Base-by-base conservation (phyloP, 1,284 basidiomycete genomes). In the Cutaneotrichosporon daszewskae region DNA sequence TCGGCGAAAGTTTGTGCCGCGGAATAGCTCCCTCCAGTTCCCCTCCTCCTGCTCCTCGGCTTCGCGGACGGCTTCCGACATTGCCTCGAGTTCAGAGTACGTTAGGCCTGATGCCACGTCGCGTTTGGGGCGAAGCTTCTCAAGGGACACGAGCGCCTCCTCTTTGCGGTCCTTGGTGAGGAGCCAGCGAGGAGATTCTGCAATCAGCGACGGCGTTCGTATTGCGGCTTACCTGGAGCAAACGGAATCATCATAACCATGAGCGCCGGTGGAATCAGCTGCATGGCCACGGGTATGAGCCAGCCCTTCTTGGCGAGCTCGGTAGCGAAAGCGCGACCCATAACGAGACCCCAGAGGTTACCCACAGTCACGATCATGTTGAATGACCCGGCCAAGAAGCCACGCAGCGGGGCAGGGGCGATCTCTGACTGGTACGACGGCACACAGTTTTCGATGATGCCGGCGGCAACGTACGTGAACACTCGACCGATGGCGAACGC, bases 141-240 rank as follows among this genome's bases (percentile, higher is more conserved):
- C 36, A 19, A 60, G 49, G 18, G 27, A 32, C 20, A 46, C 38
- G 16, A 58, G 28, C 14, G 57, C 57, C 5, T 36, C 27, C 9
- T 41, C 53, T 3, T 38, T 18, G 3, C 55, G 53, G 18, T 54
- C 29, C 8, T 12, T 13, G n/a, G n/a, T n/a, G 6, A 59, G 29
- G 22, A 59, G 49, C 55, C 53, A 59, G 13, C 57, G 50, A 1
- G 57, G 57, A 3, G 57, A 59, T 32, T 59, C 57, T 20, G 45
- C 43, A 0, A 35, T 45, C n/a, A n/a, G n/a, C n/a, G n/a, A n/a
- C n/a, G n/a, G n/a, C n/a, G n/a, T n/a, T n/a, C n/a, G n/a, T n/a
- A n/a, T n/a, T n/a, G n/a, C n/a, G n/a, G n/a, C n/a, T n/a, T n/a
- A n/a, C n/a, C n/a, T n/a, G n/a, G n/a, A n/a, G n/a, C n/a, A n/a